Evolutionary conservation across 352 stramenopile species (phyloP).

Genomic region (Phytophthora agathidicida): DNA sequence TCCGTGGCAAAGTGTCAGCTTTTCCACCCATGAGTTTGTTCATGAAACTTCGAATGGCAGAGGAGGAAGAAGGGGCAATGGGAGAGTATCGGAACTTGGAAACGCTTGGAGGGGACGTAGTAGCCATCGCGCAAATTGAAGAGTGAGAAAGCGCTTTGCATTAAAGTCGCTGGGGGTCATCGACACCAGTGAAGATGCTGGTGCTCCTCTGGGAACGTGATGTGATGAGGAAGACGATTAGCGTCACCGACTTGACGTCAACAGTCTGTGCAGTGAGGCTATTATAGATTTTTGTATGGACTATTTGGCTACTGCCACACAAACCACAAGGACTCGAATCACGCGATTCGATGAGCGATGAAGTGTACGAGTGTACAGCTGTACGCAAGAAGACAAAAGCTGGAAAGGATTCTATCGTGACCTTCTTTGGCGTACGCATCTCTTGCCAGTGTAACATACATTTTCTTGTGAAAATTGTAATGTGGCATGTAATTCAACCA

Average conservation of each 20-base stretch:
- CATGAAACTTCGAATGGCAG: conserved; percentile 12
- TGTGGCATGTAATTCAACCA: no score
- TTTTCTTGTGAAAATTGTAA: no score
- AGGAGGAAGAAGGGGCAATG: not conserved
- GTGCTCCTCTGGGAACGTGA: conserved; percentile 8
- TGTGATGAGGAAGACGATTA: conserved; percentile 17
- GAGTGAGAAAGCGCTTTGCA: conserved; percentile 8
- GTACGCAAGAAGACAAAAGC: no score
- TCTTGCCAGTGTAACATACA: no score
- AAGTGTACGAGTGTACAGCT: not conserved
- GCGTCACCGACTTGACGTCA: no score
- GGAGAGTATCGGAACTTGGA: not conserved
- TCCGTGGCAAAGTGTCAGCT: conserved; percentile 12
- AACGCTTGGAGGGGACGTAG: not conserved
- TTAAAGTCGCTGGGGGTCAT: not conserved
- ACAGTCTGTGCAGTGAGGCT: not conserved
- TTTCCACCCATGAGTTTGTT: conserved; percentile 11
- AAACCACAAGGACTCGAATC: conserved; percentile 10
- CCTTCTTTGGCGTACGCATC: no score
- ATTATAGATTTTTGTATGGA: not conserved
- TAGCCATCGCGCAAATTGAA: conserved; percentile 16
- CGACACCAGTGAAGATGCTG: not conserved
- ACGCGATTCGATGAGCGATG: conserved; percentile 20
- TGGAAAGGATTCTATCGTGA: no score
- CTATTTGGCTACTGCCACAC: not conserved